Evolutionary conservation across 768 basidiomycete genomes (phyloP).

Genomic region (Lentinula detonsa): DNA sequence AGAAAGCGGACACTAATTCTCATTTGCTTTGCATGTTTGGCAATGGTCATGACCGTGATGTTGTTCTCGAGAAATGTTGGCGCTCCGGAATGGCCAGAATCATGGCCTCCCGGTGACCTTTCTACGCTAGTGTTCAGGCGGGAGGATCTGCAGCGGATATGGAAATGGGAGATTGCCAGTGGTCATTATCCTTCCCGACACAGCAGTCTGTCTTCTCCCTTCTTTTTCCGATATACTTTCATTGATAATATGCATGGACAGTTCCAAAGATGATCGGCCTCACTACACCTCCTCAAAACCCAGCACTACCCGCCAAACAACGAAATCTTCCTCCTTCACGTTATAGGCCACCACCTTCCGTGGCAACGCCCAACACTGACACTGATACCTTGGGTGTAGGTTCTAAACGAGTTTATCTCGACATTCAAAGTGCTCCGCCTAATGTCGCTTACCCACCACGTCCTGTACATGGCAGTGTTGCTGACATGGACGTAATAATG

Average conservation of each 20-base stretch:
- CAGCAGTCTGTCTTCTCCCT: conserved; percentile 32
- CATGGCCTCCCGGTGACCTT: conserved; percentile 18
- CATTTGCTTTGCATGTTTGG: conserved; percentile 27
- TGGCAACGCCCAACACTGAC: conserved; percentile 32
- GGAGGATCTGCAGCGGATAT: conserved; percentile 57
- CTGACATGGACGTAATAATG: conserved; percentile 85
- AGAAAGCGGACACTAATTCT: conserved; percentile 29
- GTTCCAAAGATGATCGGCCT: conserved; percentile 63
- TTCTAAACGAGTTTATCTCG: conserved; percentile 69
- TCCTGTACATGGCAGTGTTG: conserved; percentile 73
- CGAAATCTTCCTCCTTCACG: conserved; percentile 41
- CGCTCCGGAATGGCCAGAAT: conserved; percentile 26
- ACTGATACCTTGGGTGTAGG: conserved; percentile 62
- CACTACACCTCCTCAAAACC: conserved; percentile 51
- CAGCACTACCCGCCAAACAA: conserved; percentile 53
- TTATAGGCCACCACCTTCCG: conserved; percentile 36
- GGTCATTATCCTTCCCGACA: conserved; percentile 62
- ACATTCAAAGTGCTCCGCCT: conserved; percentile 53
- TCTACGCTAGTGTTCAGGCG: conserved; percentile 45
- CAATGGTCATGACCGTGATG: conserved; percentile 24
- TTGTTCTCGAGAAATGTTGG: conserved; percentile 26
- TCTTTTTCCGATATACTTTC: neutral
- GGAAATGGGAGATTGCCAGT: conserved; percentile 66
- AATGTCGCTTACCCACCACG: conserved; percentile 78
- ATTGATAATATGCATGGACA: conserved; percentile 16